phyloP scores from a whole-genome alignment of 768 basidiomycete species.

The Lyophyllum atratum region DNA sequence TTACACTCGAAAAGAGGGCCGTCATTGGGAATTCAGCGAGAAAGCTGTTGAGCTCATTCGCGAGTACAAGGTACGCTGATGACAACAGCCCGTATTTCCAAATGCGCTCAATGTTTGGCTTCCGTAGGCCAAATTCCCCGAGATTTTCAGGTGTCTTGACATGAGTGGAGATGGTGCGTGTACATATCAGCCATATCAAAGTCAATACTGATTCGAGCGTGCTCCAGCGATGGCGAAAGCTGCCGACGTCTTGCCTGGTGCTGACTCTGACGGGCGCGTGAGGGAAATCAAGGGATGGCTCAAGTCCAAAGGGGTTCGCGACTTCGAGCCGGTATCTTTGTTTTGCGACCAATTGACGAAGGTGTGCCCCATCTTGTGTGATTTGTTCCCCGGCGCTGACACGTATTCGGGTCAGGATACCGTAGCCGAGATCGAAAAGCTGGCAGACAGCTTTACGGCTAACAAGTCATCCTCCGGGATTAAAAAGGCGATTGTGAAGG shows the following conservation, averaged over 20 bases:
- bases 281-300: conserved; percentile 87
- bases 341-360: conserved; percentile 91
- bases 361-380: conserved; percentile 39
- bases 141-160: conserved; percentile 77
- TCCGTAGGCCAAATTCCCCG: conserved; percentile 73
- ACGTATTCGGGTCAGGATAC: conserved; percentile 53
- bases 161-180: conserved; percentile 67
- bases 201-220: conserved; percentile 3
- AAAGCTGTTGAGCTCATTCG: conserved; percentile 78
- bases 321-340: conserved; percentile 91
- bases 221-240: conserved; percentile 73
- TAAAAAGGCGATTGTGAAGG: conserved; percentile 92
- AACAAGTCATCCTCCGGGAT: conserved; percentile 63
- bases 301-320: conserved; percentile 79
- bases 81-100: background rate
- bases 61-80: conserved; percentile 73
- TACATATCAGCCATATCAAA: background rate
- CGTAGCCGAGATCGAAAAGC: conserved; percentile 74
- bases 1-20: conserved; percentile 83
- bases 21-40: conserved; percentile 92
- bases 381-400: background rate
- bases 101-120: background rate
- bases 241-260: conserved; percentile 52
- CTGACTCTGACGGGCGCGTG: conserved; percentile 68
- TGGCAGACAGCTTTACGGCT: conserved; percentile 68